phyloP scores from a whole-genome alignment of 306 rosid genomes.

The Inga oerstediana region DNA sequence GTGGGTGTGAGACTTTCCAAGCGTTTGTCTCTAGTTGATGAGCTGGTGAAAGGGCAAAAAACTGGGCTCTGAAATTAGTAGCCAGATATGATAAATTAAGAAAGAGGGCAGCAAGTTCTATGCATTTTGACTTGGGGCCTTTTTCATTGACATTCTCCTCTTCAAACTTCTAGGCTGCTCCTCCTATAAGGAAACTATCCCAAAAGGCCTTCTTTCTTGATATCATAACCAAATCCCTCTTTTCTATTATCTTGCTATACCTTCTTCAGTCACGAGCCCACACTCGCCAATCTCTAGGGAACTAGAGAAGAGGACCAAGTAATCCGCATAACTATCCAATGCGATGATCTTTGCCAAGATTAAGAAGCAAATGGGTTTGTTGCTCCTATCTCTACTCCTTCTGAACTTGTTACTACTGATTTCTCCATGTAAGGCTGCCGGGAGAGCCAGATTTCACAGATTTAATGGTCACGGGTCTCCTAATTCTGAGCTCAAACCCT shows the following conservation, averaged over 20 bases:
- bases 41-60: slow-evolving; percentile 28
- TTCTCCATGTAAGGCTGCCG: slow-evolving; percentile 44
- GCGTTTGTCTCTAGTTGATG: not conserved
- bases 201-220: slow-evolving; percentile 29
- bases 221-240: slow-evolving; percentile 9
- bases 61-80: slow-evolving; percentile 40
- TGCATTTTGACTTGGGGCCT: slow-evolving; percentile 45
- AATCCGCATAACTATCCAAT: slow-evolving; percentile 13
- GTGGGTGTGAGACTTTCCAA: not conserved
- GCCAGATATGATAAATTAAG: slow-evolving; percentile 17
- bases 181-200: slow-evolving; percentile 1
- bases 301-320: not conserved
- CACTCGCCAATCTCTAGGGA: not conserved
- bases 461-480: slow-evolving; percentile 26
- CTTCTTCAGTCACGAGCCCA: not conserved
- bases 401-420: slow-evolving; percentile 37
- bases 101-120: slow-evolving; percentile 38
- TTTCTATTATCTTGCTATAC: not conserved
- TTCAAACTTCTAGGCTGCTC: slow-evolving; percentile 43
- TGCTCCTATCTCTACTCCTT: slow-evolving; percentile 45
- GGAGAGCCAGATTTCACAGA: slow-evolving; percentile 31
- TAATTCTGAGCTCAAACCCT: slow-evolving; percentile 28
- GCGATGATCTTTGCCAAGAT: slow-evolving; percentile 40
- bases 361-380: slow-evolving; percentile 40
- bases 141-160: slow-evolving; percentile 42